Base-by-base conservation (phyloP, 148 eudicot genomes). In the Fagopyrum homotropicum region DNA sequence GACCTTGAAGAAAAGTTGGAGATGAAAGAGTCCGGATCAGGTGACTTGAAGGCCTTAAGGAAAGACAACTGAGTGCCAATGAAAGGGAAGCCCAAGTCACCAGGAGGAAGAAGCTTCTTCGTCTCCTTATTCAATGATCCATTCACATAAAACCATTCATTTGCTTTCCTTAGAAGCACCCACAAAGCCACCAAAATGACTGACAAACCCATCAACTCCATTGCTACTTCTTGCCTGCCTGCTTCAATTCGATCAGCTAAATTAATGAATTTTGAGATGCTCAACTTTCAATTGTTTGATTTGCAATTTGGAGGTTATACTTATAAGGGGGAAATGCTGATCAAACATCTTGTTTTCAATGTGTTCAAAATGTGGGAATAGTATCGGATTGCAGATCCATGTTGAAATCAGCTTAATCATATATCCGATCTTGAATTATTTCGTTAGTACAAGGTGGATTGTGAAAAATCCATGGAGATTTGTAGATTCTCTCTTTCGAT, bases 41-140 rank as follows among this genome's bases (percentile, higher is more conserved):
- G 40, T 5, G 77, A 81, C 60, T 85, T 83, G 64, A 83, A 83
- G 30, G 88, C 84, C 26, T 76, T 79, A 63, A 83, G 82, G 76
- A 85, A 85, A 75, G 88, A 79, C 75, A 81, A 73, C 73, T 83
- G 83, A 22, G 82, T 83, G 40, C 88, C 86, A 49, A 85, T 70
- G 26, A 81, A 77, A 56, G 88, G 88, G 84, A 84, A 85, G 19
- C 86, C 88, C 82, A 85, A 76, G 52, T 85, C 86, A 77, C 88
- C 88, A 7, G 88, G 86, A 75, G 88, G 88, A 17, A 85, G 82
- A 48, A 6, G 29, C 9, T 69, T 59, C 55, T 75, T 73, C 61
- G 45, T 77, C 35, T 73, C 80, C 19, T 75, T 81, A 4, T 81
- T 81, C 48, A 83, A 77, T 35, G 40, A 35, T 5, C 49, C 74